These are phyloP conservation scores for Lanmaoa pseudosensibilis DNA, from an alignment of 768 basidiomycete species.

Conservation along the genomic window DNA sequence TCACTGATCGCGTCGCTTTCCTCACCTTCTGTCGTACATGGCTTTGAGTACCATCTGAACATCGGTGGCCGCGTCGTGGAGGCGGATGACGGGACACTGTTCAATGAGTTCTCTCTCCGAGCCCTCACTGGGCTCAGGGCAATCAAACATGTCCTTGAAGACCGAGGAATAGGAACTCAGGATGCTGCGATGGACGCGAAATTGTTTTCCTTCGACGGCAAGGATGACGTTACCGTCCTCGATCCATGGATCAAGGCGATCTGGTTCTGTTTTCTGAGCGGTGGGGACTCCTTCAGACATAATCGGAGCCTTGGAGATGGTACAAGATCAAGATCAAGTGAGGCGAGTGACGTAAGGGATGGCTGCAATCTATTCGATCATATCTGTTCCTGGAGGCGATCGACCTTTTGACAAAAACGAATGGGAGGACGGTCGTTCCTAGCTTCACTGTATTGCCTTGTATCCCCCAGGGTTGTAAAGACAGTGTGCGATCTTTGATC, in stretches of 20 bases:
- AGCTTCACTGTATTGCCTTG: too few relatives aligned
- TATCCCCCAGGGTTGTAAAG: too few relatives aligned
- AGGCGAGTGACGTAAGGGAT: background rate
- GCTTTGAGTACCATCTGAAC: constrained; percentile 17
- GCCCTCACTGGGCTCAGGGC: background rate
- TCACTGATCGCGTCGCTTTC: background rate
- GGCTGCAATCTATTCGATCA: background rate
- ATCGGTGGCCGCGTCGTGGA: constrained; percentile 17
- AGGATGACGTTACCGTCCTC: constrained; percentile 8
- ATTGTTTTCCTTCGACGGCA: background rate
- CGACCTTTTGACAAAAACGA: too few relatives aligned
- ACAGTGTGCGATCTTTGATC: too few relatives aligned
- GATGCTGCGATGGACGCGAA: constrained; percentile 7
- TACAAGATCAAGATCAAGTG: background rate
- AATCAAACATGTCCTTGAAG: constrained; percentile 7
- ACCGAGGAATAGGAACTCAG: constrained; percentile 2
- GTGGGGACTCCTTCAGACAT: background rate
- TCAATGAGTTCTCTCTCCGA: background rate
- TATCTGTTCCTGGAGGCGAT: background rate
- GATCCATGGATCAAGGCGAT: constrained; percentile 7
- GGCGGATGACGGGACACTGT: constrained; percentile 22
- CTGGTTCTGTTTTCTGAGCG: background rate
- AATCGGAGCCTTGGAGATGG: background rate
- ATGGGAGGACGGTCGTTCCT: too few relatives aligned
- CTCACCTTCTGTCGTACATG: constrained; percentile 19